These are phyloP conservation scores for Naegleria fowleri DNA, from an alignment of 208 protist genomes.

Conservation along the genomic window DNA sequence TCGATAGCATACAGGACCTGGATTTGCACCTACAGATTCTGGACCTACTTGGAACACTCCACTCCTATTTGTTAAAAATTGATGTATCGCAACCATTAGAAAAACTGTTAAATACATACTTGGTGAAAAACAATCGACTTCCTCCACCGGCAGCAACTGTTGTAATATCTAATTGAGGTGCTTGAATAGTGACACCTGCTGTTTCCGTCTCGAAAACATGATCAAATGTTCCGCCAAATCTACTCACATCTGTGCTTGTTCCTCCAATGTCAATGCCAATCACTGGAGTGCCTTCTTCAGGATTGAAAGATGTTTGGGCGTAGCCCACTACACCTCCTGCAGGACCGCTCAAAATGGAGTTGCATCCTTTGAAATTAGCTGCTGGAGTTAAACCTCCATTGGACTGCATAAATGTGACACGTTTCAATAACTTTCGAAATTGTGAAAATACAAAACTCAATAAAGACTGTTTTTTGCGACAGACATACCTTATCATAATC, in stretches of 20 bases:
- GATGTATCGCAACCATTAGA: too few relatives aligned
- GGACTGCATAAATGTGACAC: constrained; percentile 75
- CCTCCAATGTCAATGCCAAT: constrained; percentile 92
- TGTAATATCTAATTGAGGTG: constrained; percentile 86
- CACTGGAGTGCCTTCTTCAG: constrained; percentile 37
- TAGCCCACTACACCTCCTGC: constrained; percentile 89
- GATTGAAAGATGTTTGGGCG: constrained; percentile 59
- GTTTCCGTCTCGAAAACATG: constrained; percentile 77
- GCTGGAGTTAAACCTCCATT: constrained; percentile 83
- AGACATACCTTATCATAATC: constrained; percentile 35
- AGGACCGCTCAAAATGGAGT: constrained; percentile 84
- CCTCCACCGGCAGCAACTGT: constrained; percentile 93
- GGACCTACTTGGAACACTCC: constrained; percentile 83
- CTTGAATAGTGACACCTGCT: constrained; percentile 73
- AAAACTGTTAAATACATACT: too few relatives aligned
- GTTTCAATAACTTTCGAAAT: background rate
- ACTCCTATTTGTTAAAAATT: too few relatives aligned
- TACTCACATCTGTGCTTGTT: constrained; percentile 84
- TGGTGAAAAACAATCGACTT: constrained; percentile 74
- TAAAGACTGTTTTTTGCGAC: background rate
- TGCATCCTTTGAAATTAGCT: constrained; percentile 73
- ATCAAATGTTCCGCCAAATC: constrained; percentile 68
- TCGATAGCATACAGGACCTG: constrained; percentile 86
- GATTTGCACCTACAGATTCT: constrained; percentile 71
- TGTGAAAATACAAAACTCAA: background rate